Evolutionary conservation across 2,329 filamentous ascomycete genomes (phyloP), one percentile per base, ranked within the genome.

Genomic region (Ascosphaera apis): DNA sequence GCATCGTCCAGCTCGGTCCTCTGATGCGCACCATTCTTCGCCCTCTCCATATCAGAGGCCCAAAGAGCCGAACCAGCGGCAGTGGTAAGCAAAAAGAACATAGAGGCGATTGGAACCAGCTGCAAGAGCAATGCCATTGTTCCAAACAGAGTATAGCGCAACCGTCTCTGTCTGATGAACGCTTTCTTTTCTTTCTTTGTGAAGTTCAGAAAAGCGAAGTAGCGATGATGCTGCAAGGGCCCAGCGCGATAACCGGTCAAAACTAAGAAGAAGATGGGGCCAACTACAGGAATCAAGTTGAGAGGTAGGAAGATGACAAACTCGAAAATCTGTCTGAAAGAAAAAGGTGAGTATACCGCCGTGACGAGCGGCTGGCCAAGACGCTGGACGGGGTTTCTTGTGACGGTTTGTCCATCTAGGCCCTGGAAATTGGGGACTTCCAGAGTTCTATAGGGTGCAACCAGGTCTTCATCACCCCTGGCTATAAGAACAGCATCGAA

Each of bases 111-210:
- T 1, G 88, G 88, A 6, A 93, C 65, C n/a, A 95, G 66, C 56
- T 93, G 81, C 18, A 95, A 56, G 4, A 82, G 53, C 59, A 93
- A 70, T 35, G 83, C 80, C 3, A 88, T 65, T 1, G 78, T 81
- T 12, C 88, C 88, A 49, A 95, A 93, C 49, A 81, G 91, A 11
- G 82, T 75, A 51, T 93, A 95, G 40, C 88, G 79, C 69, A 80
- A 79, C 41, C 69, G 63, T 36, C 76, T 66, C 31, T 61, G 62
- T 40, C 65, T 65, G 18, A 86, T 68, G 46, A 78, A 81, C 18
- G 60, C 61, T 47, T 80, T 80, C 42, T 72, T 66, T 49, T 91
- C 69, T 45, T 76, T 72, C 53, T 75, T 82, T 30, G 67, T 67
- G 43, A 91, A 63, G 0, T 75, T 79, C 30, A 74, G 65, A 34